These are phyloP conservation scores for Boletellus ananas DNA, from an alignment of 768 basidiomycete genomes.

Conservation along the genomic window DNA sequence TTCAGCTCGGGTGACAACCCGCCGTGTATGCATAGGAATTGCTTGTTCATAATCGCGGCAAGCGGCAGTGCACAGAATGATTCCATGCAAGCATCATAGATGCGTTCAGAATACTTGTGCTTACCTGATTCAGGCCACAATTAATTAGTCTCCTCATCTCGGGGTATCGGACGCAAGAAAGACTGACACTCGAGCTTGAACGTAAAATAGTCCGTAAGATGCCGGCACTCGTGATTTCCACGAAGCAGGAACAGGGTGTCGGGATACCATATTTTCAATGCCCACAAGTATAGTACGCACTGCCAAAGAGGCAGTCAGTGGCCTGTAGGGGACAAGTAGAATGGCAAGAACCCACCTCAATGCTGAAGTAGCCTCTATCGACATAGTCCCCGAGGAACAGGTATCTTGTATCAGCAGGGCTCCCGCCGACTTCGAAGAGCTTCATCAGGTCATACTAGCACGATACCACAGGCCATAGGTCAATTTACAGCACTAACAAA, in stretches of 20 bases:
- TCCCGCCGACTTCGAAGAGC: conserved; percentile 90
- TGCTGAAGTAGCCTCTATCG: conserved; percentile 90
- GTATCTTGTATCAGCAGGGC: conserved; percentile 90
- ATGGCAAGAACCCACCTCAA: conserved; percentile 56
- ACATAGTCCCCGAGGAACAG: conserved; percentile 93
- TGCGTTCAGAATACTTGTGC: conserved; percentile 95
- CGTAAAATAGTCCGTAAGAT: conserved; percentile 97
- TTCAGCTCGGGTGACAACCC: conserved; percentile 94
- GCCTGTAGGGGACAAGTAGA: not conserved
- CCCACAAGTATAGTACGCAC: conserved; percentile 98
- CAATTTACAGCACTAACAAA: conserved; percentile 12
- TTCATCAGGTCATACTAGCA: conserved; percentile 90
- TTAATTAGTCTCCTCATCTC: conserved; percentile 4
- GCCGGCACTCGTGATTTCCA: conserved; percentile 98
- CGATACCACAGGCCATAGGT: conserved; percentile 6
- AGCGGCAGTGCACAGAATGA: conserved; percentile 94
- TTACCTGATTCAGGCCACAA: conserved; percentile 56
- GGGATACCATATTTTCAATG: conserved; percentile 99
- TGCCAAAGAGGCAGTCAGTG: conserved; percentile 29
- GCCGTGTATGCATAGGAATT: conserved; percentile 98
- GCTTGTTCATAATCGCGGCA: conserved; percentile 99
- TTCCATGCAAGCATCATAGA: conserved; percentile 98
- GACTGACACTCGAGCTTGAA: conserved; percentile 95
- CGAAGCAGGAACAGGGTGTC: conserved; percentile 94
- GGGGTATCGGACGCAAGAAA: not conserved